These are phyloP conservation scores for Trichosporon sp. DNA, from an alignment of 1,284 basidiomycete genomes.

Conservation along the genomic window DNA sequence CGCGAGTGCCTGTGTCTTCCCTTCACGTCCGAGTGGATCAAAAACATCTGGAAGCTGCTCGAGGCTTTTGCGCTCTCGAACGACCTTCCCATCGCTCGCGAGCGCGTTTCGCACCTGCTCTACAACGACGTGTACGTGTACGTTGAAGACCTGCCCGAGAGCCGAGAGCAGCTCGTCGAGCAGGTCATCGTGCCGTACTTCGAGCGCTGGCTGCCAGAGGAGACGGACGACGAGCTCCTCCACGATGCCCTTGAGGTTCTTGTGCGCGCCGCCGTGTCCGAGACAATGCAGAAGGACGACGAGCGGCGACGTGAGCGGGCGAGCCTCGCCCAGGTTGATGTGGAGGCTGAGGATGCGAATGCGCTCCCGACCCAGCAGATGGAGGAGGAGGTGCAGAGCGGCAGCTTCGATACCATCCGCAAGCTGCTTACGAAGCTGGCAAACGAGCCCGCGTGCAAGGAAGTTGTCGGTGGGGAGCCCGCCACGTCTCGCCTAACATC, in stretches of 20 bases:
- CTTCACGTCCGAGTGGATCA: conserved; percentile 58
- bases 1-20: conserved; percentile 58
- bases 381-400: conserved; percentile 40
- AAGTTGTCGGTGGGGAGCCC: background rate
- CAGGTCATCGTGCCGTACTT: conserved; percentile 57
- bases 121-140: conserved; percentile 56
- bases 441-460: conserved; percentile 43
- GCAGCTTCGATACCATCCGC: conserved; percentile 53
- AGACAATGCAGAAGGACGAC: conserved; percentile 56
- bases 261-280: conserved; percentile 53
- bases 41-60: conserved; percentile 57
- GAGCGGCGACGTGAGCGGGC: conserved; percentile 41
- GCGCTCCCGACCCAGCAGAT: conserved; percentile 39
- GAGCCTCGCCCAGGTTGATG: conserved; percentile 31
- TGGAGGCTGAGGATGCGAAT: conserved; percentile 45
- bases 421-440: conserved; percentile 51
- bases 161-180: conserved; percentile 53
- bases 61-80: conserved; percentile 53
- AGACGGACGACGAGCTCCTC: conserved; percentile 52
- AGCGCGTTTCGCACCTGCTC: conserved; percentile 50
- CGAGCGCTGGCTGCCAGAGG: conserved; percentile 52
- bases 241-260: conserved; percentile 50
- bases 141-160: conserved; percentile 54
- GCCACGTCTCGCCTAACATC: background rate
- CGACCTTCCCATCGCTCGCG: conserved; percentile 43